A percentile compares a stretch with the other conserved stretches of the same genome.
Evolutionary conservation across 805 yeast species (phyloP).

Genomic region (Candida palmyrensis): DNA sequence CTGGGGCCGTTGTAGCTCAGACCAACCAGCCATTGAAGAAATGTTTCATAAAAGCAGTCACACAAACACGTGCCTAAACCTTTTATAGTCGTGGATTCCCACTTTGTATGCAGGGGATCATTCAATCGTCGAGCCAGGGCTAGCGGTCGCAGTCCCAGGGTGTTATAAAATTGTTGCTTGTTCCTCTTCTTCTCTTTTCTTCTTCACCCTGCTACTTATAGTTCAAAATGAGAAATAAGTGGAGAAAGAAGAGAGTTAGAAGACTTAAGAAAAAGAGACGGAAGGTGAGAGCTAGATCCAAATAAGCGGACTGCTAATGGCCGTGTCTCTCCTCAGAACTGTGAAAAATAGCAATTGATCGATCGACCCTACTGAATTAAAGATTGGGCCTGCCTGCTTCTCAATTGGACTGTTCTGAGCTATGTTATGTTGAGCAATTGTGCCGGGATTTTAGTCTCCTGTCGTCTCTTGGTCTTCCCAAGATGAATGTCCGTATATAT

Average conservation of each 20-base stretch:
- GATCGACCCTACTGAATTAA: too few relatives aligned
- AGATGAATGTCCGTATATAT: too few relatives aligned
- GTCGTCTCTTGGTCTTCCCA: too few relatives aligned
- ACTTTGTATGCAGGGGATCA: conserved; percentile 1
- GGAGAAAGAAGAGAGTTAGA: conserved; percentile 99
- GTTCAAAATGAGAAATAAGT: conserved; percentile 84
- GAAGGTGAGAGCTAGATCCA: conserved; percentile 99
- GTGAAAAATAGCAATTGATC: too few relatives aligned
- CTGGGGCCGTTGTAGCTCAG: too few relatives aligned
- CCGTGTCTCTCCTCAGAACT: too few relatives aligned
- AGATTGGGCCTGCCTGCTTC: too few relatives aligned
- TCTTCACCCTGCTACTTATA: conserved; percentile 24
- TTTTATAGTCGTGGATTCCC: conserved; percentile 6
- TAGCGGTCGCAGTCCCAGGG: background rate
- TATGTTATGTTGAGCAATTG: too few relatives aligned
- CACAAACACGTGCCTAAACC: background rate
- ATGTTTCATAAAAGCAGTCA: conserved; percentile 5
- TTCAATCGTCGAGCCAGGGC: conserved; percentile 1
- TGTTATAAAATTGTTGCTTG: conserved; percentile 4
- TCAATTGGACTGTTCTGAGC: too few relatives aligned
- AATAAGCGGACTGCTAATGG: conserved; percentile 69
- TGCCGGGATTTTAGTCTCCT: too few relatives aligned
- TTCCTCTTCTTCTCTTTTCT: conserved; percentile 13
- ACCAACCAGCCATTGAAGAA: too few relatives aligned
- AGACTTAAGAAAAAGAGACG: conserved; percentile 99